These are phyloP conservation scores for Epichloe festucae DNA, from an alignment of 2,329 filamentous ascomycete species.

Conservation along the genomic window DNA sequence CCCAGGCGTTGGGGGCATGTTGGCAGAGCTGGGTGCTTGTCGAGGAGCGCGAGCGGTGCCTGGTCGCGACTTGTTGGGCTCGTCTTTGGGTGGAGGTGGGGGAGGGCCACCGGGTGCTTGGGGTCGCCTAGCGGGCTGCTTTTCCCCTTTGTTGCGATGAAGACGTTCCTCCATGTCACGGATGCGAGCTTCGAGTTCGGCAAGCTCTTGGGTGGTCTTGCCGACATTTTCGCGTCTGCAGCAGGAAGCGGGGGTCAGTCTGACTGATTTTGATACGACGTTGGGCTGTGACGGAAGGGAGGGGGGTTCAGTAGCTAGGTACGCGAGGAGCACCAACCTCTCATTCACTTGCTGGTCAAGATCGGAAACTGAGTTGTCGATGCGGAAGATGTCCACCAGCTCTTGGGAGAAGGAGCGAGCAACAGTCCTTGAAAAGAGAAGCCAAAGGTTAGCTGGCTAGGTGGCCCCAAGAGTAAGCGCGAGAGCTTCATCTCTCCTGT, in stretches of 20 bases:
- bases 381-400: slow-evolving; percentile 78
- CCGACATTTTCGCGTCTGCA: slow-evolving; percentile 41
- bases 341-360: slow-evolving; percentile 65
- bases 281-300: background rate
- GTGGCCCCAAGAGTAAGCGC: background rate
- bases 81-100: slow-evolving; percentile 11
- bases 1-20: slow-evolving; percentile 47
- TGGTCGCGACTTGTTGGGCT: slow-evolving; percentile 36
- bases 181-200: slow-evolving; percentile 72
- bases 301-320: background rate
- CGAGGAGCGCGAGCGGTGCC: slow-evolving; percentile 39
- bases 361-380: slow-evolving; percentile 64
- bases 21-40: slow-evolving; percentile 39
- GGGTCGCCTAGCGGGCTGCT: slow-evolving; percentile 8
- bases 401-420: slow-evolving; percentile 78
- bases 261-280: background rate
- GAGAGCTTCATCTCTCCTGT: background rate
- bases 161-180: slow-evolving; percentile 76
- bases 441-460: background rate
- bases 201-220: slow-evolving; percentile 64
- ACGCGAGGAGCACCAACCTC: slow-evolving; percentile 47
- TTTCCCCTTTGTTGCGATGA: slow-evolving; percentile 20
- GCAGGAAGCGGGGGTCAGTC: background rate
- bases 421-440: slow-evolving; percentile 51
- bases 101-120: slow-evolving; percentile 6